Evolutionary conservation across 2,329 filamentous ascomycete species (phyloP).

Genomic region (Fusarium pseudocircinatum): DNA sequence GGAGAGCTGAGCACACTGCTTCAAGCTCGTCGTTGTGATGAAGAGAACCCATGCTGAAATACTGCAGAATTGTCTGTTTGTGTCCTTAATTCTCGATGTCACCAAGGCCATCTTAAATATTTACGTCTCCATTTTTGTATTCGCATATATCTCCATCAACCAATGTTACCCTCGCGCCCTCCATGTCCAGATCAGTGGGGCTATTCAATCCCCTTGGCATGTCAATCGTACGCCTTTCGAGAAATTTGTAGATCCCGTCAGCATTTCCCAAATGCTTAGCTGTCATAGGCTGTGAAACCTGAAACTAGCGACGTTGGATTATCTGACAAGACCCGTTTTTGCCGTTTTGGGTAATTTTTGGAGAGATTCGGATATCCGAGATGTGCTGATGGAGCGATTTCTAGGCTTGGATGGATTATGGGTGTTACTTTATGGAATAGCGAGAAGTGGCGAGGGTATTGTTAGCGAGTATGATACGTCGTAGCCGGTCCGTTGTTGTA

Average conservation of each 20-base stretch:
- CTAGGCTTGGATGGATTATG: neutral
- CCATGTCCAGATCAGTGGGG: neutral
- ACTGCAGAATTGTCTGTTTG: neutral
- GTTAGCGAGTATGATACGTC: neutral
- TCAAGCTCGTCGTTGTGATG: constrained; percentile 10
- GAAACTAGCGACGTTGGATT: neutral
- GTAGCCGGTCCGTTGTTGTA: neutral
- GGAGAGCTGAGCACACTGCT: constrained; percentile 2
- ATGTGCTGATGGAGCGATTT: neutral
- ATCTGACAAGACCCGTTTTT: neutral
- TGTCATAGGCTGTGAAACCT: constrained; percentile 3
- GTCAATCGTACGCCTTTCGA: constrained; percentile 16
- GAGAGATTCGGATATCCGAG: neutral
- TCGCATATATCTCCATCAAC: neutral
- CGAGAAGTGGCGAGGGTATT: neutral
- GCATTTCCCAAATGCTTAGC: neutral
- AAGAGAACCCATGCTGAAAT: neutral
- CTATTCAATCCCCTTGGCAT: neutral
- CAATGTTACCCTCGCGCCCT: neutral
- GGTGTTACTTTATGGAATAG: neutral
- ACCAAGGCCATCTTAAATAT: neutral
- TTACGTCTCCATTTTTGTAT: neutral
- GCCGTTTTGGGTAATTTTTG: neutral
- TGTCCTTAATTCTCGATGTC: neutral
- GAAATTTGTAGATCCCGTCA: constrained; percentile 1